phyloP scores from a whole-genome alignment of 345 rosid species.

The Clausena lansium region DNA sequence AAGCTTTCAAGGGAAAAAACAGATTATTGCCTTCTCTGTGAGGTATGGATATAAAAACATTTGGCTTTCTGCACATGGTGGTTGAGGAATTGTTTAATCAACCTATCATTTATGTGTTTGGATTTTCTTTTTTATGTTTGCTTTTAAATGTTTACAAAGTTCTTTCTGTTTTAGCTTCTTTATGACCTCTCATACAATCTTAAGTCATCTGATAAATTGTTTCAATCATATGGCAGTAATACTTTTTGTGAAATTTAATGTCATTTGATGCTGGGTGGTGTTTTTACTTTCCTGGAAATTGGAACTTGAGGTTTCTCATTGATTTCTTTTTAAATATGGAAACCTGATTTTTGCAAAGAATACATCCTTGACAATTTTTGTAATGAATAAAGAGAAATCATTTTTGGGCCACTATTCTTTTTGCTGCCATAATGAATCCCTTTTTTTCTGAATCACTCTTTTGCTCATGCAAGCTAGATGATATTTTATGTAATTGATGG shows the following conservation, averaged over 20 bases:
- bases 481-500: not conserved
- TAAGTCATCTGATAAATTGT: not conserved
- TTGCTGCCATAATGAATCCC: not conserved
- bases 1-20: conserved; percentile 61
- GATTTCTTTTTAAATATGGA: too few species aligned
- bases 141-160: conserved; percentile 16
- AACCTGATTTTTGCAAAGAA: too few species aligned
- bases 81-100: too few species aligned
- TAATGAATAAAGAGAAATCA: too few species aligned
- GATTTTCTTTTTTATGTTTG: too few species aligned
- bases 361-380: too few species aligned
- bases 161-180: not conserved
- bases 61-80: too few species aligned
- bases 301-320: too few species aligned
- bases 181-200: not conserved
- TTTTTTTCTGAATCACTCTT: not conserved
- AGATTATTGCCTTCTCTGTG: conserved; percentile 75
- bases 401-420: not conserved
- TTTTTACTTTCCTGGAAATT: not conserved
- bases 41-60: too few species aligned
- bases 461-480: not conserved
- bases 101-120: too few species aligned
- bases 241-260: not conserved
- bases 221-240: not conserved
- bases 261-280: not conserved